Evolutionary conservation across 1,284 basidiomycete genomes (phyloP).

Genomic region (Ceratobasidium sp.): DNA sequence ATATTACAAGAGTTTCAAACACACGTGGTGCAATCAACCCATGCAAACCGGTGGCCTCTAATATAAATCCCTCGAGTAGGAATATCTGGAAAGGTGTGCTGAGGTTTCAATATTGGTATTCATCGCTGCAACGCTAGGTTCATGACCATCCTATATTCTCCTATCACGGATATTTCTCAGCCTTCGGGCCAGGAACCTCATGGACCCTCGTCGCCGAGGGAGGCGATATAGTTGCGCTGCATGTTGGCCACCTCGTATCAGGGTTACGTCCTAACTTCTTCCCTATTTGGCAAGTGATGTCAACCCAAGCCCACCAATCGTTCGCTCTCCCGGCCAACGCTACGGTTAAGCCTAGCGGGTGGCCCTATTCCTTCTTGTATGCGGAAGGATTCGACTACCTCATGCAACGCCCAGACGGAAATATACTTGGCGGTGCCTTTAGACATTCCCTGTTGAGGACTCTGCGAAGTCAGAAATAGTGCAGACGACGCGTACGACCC

Average conservation of each 20-base stretch:
- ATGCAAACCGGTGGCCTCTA: conserved; percentile 69
- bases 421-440: conserved; percentile 73
- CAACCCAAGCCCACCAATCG: conserved; percentile 69
- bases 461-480: conserved; percentile 60
- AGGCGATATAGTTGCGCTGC: conserved; percentile 49
- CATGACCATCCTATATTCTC: conserved; percentile 65
- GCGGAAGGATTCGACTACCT: conserved; percentile 76
- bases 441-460: conserved; percentile 55
- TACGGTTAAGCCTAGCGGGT: conserved; percentile 56
- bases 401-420: conserved; percentile 70
- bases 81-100: conserved; percentile 61
- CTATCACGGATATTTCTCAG: conserved; percentile 62
- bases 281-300: conserved; percentile 73
- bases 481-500: conserved; percentile 64
- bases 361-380: conserved; percentile 72
- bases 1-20: too few species aligned
- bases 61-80: conserved; percentile 64
- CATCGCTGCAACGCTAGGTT: conserved; percentile 58
- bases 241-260: conserved; percentile 54
- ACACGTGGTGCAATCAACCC: conserved; percentile 66
- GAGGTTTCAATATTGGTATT: conserved; percentile 3
- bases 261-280: conserved; percentile 58
- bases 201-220: conserved; percentile 60
- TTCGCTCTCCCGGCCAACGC: conserved; percentile 51
- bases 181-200: conserved; percentile 52